These are phyloP conservation scores for Claviceps paspali DNA, from an alignment of 2,329 filamentous ascomycete genomes.

Conservation along the genomic window DNA sequence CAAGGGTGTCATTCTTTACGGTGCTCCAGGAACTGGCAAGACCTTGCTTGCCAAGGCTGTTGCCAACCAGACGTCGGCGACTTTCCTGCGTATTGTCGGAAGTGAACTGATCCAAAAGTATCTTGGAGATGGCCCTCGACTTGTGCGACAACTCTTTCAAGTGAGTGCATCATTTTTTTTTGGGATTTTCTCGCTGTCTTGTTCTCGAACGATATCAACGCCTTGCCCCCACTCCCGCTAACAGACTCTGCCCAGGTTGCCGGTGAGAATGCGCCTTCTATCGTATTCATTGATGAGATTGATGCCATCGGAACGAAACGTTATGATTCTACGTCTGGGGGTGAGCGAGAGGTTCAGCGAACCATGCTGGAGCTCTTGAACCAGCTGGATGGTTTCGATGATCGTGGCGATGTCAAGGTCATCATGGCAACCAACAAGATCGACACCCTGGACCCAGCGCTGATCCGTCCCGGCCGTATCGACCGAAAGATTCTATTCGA, in stretches of 20 bases:
- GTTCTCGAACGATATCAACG: too few relatives aligned
- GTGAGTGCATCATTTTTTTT: too few relatives aligned
- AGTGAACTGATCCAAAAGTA: constrained; percentile 98
- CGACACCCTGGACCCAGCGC: constrained; percentile 84
- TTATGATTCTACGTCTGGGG: constrained; percentile 92
- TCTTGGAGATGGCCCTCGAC: constrained; percentile 81
- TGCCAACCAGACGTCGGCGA: constrained; percentile 96
- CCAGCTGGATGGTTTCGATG: constrained; percentile 96
- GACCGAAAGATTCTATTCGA: constrained; percentile 85
- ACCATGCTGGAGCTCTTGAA: constrained; percentile 98
- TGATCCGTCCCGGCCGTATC: constrained; percentile 94
- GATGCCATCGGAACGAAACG: constrained; percentile 98
- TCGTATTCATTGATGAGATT: constrained; percentile 98
- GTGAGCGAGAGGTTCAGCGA: constrained; percentile 92
- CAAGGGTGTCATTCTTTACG: constrained; percentile 98
- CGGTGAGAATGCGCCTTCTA: constrained; percentile 88
- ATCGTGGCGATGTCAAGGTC: constrained; percentile 96
- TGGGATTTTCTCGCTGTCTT: too few relatives aligned
- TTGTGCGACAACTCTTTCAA: constrained; percentile 93
- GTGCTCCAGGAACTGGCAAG: constrained; percentile 92
- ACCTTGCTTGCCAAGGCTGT: constrained; percentile 92
- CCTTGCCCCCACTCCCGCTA: too few relatives aligned
- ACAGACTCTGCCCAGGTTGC: too few relatives aligned
- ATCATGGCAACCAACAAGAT: constrained; percentile 99
- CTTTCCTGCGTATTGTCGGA: constrained; percentile 92